Conservation (phyloP, 257 asterid species). For the Ajuga chamaepitys region DNA sequence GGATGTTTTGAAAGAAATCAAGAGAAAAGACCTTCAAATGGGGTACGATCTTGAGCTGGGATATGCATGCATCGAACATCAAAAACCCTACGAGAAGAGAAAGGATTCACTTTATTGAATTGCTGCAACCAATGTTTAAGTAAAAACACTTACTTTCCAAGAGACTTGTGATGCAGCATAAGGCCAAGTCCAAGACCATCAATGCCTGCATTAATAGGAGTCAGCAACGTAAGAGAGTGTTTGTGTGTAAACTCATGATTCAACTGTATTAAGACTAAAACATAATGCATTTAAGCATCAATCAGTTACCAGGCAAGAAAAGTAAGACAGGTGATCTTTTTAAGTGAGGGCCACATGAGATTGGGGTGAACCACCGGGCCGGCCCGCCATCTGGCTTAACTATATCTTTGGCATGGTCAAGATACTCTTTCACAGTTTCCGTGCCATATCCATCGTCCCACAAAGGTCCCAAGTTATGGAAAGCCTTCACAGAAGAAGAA, state of each 20-base stretch:
- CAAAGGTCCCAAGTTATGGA: constrained; percentile 45
- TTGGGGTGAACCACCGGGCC: constrained; percentile 87
- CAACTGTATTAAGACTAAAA: not conserved
- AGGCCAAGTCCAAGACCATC: constrained; percentile 94
- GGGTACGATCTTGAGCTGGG: constrained; percentile 82
- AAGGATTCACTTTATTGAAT: not conserved
- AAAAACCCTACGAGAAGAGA: constrained; percentile 64
- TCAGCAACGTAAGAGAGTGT: no score
- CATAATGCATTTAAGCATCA: not conserved
- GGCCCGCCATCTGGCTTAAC: constrained; percentile 85
- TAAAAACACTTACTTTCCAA: constrained; percentile 65
- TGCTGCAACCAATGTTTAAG: not conserved
- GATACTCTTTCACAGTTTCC: constrained; percentile 66
- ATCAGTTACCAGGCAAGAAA: constrained; percentile 77
- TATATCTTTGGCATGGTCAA: constrained; percentile 52
- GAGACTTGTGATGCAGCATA: constrained; percentile 73
- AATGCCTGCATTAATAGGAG: constrained; percentile 53
- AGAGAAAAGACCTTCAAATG: no score
- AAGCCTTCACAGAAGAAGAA: constrained; percentile 23
- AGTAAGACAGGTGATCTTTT: constrained; percentile 63
- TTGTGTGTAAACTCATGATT: constrained; percentile 10
- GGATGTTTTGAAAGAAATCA: no score
- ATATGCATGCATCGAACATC: constrained; percentile 91
- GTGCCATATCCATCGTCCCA: constrained; percentile 98
- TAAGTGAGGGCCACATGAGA: constrained; percentile 67